Evolutionary conservation across 169 alveolate species (phyloP).

Genomic region (Plasmodium cynomolgi): DNA sequence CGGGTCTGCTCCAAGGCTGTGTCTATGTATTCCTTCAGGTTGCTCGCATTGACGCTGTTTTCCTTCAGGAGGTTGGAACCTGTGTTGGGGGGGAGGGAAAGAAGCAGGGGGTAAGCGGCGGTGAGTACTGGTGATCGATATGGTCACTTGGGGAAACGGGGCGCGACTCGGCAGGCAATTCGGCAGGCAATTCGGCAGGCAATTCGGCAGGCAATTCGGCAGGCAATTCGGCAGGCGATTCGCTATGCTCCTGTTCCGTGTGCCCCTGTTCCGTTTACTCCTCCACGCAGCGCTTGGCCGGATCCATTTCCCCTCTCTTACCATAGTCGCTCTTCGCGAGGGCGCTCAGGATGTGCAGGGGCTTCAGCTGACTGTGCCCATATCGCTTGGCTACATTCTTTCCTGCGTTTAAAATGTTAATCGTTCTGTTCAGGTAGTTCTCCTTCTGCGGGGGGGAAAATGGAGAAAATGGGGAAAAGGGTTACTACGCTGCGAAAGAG

Average conservation of each 20-base stretch:
- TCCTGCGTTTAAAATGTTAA: conserved; percentile 56
- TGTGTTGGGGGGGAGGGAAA: not conserved
- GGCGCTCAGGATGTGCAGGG: conserved; percentile 60
- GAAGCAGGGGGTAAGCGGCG: not conserved
- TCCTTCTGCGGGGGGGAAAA: conserved; percentile 18
- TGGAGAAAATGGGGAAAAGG: not conserved
- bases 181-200: not conserved
- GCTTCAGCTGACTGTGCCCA: conserved; percentile 66
- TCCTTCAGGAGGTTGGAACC: conserved; percentile 37
- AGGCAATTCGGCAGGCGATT: not conserved
- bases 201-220: too few relatives aligned
- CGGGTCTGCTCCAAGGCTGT: conserved; percentile 65
- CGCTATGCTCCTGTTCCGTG: too few relatives aligned
- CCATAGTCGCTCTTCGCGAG: conserved; percentile 65
- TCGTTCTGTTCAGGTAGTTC: conserved; percentile 48
- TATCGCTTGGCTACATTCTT: conserved; percentile 66
- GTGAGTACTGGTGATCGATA: not conserved
- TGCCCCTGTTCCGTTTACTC: too few relatives aligned
- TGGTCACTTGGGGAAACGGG: too few relatives aligned
- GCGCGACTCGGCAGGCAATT: not conserved
- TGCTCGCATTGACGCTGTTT: conserved; percentile 27
- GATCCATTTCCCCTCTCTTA: not conserved
- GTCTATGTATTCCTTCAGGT: conserved; percentile 39
- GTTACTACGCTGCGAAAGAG: not conserved
- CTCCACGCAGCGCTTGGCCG: too few relatives aligned